Conservation (phyloP, 139 green algal species). For the Chlamydomonas incerta region DNA sequence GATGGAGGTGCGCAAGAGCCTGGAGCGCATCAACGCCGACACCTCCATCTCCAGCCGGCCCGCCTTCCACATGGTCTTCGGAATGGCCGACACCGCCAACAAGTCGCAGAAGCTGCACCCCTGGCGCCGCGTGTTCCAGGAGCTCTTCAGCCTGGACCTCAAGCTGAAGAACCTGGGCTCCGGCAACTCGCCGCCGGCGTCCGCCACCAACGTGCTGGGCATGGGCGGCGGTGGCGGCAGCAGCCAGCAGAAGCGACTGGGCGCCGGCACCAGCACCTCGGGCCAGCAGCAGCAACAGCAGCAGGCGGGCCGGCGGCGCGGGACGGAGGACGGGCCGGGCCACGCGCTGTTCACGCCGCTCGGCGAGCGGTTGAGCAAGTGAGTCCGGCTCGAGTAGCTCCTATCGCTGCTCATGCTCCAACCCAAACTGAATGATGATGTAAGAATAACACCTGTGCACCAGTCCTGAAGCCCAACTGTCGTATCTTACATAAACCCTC, state of each 20-base stretch:
- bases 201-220: background rate
- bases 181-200: background rate
- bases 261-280: background rate
- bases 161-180: slow-evolving; percentile 28
- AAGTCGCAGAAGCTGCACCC: slow-evolving; percentile 74
- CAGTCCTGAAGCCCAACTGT: too few species aligned
- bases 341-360: slow-evolving; percentile 27
- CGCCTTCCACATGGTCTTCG: slow-evolving; percentile 65
- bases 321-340: slow-evolving; percentile 15
- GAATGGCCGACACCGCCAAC: slow-evolving; percentile 61
- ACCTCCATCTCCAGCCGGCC: slow-evolving; percentile 33
- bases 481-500: too few species aligned
- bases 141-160: slow-evolving; percentile 32
- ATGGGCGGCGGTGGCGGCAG: too few species aligned
- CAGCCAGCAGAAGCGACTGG: too few species aligned
- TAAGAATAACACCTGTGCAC: too few species aligned
- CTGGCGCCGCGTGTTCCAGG: slow-evolving; percentile 70
- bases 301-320: slow-evolving; percentile 1
- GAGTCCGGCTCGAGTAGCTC: background rate
- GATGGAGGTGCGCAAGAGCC: slow-evolving; percentile 68
- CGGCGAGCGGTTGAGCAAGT: slow-evolving; percentile 32
- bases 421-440: too few species aligned
- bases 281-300: background rate
- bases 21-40: slow-evolving; percentile 58
- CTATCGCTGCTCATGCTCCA: too few species aligned